These are phyloP conservation scores for Trichaptum fuscoviolaceum DNA, from an alignment of 768 basidiomycete species.

Conservation along the genomic window DNA sequence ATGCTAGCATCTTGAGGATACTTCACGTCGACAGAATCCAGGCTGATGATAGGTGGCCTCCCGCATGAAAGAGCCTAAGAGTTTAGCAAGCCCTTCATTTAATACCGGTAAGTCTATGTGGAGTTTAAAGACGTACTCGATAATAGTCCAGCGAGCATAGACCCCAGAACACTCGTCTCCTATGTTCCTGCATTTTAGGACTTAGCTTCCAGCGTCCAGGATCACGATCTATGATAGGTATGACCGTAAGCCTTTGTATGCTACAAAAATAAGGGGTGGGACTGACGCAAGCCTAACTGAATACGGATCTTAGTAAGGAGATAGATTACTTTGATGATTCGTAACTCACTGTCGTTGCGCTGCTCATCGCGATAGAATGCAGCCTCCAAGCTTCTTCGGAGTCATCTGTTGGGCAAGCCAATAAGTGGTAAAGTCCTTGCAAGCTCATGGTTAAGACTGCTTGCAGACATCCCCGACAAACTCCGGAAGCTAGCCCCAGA, in stretches of 20 bases:
- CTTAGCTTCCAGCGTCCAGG: conserved; percentile 63
- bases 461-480: conserved; percentile 56
- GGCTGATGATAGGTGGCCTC: conserved; percentile 51
- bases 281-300: neutral
- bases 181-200: conserved; percentile 51
- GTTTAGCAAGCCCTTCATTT: conserved; percentile 4
- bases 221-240: conserved; percentile 51
- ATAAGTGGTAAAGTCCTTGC: conserved; percentile 48
- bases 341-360: neutral
- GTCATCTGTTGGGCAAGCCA: neutral
- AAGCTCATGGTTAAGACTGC: conserved; percentile 71
- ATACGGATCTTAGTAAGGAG: neutral
- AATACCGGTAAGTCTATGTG: neutral
- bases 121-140: conserved; percentile 39
- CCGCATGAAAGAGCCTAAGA: conserved; percentile 50
- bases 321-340: neutral
- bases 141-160: conserved; percentile 49
- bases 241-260: neutral
- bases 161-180: conserved; percentile 69
- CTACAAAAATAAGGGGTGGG: neutral
- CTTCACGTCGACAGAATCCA: conserved; percentile 58
- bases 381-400: neutral
- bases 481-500: conserved; percentile 49
- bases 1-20: conserved; percentile 49
- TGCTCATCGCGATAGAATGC: neutral